Percentiles rank a stretch among this genome's conserved stretches.
Evolutionary conservation across 805 yeast genomes (phyloP).

Genomic region (Wickerhamiella galacta): DNA sequence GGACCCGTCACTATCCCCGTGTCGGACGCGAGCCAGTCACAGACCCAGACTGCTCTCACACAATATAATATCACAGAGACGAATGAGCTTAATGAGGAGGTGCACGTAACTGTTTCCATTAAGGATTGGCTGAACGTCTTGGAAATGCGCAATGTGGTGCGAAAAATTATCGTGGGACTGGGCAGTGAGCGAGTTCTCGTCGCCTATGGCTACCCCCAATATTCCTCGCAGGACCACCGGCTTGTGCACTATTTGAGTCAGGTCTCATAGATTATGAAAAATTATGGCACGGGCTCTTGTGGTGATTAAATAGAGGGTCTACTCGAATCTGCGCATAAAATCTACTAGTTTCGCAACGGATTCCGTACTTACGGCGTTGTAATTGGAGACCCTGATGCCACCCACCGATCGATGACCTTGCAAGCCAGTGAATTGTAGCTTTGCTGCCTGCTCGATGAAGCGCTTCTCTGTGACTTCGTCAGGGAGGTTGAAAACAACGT

Average conservation of each 20-base stretch:
- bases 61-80: neutral
- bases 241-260: neutral
- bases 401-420: slow-evolving; percentile 97
- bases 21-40: neutral
- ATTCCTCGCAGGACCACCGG: neutral
- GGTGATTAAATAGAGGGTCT: neutral
- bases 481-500: slow-evolving; percentile 71
- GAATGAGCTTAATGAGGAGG: neutral
- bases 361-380: slow-evolving; percentile 63
- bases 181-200: slow-evolving; percentile 2
- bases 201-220: neutral
- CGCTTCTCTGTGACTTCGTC: slow-evolving; percentile 44
- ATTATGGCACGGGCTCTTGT: neutral
- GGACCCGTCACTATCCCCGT: neutral
- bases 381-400: slow-evolving; percentile 85
- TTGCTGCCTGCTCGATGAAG: slow-evolving; percentile 55
- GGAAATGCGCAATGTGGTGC: neutral
- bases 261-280: neutral
- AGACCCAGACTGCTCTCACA: neutral
- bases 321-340: slow-evolving; percentile 9
- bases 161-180: slow-evolving; percentile 1
- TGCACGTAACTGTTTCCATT: neutral
- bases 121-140: slow-evolving; percentile 4
- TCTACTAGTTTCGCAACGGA: slow-evolving; percentile 11
- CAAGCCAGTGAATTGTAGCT: slow-evolving; percentile 48